Percentiles rank a stretch among this genome's conserved stretches.
Conservation (phyloP, 768 basidiomycete species). For the Termitomyces sp. region DNA sequence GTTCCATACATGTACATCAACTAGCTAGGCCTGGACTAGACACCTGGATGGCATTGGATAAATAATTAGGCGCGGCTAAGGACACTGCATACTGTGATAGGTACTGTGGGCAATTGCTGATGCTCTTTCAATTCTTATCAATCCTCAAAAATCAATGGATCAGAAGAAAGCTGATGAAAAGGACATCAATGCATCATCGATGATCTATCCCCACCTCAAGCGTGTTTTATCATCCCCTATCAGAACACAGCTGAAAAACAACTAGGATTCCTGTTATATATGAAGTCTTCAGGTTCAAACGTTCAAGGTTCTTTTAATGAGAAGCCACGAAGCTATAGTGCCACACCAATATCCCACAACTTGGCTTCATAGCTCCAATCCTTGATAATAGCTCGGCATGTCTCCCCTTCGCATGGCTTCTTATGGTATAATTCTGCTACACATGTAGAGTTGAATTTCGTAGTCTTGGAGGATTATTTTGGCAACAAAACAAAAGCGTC, state of each 20-base stretch:
- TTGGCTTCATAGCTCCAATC: not conserved
- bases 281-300: not conserved
- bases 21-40: too few species aligned
- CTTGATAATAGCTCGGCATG: not conserved
- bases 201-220: not conserved
- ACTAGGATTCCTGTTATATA: not conserved
- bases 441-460: constrained; percentile 1
- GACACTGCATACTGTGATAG: not conserved
- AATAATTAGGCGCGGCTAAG: not conserved
- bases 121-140: not conserved
- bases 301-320: not conserved
- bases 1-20: too few species aligned
- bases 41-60: too few species aligned
- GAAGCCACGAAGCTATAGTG: not conserved
- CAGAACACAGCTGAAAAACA: too few species aligned
- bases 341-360: constrained; percentile 1
- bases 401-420: not conserved
- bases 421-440: not conserved
- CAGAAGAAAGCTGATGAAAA: not conserved
- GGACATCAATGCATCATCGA: not conserved
- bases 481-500: not conserved
- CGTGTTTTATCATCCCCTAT: not conserved
- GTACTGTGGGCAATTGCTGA: not conserved
- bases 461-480: not conserved
- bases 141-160: not conserved